Conservation (phyloP, 192 early-diverging fungal genomes). For the Podila verticillata region DNA sequence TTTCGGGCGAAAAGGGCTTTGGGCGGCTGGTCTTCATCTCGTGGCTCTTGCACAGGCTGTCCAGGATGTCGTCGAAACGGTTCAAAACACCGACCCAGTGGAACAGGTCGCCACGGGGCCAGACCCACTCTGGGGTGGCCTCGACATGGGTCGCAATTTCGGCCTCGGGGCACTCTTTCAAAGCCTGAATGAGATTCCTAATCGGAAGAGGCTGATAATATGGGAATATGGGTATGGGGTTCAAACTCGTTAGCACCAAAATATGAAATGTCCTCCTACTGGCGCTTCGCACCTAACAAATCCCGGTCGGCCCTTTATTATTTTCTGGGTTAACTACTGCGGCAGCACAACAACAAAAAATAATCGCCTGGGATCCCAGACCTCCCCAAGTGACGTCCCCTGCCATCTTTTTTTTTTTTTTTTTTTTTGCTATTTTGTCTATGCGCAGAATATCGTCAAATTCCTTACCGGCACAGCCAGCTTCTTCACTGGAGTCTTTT, state of each 20-base stretch:
- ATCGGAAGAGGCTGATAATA: constrained; percentile 63
- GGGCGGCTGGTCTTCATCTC: constrained; percentile 73
- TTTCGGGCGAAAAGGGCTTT: constrained; percentile 62
- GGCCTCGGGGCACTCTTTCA: constrained; percentile 61
- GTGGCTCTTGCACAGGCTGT: constrained; percentile 68
- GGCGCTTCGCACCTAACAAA: not conserved
- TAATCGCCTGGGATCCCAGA: too few relatives aligned
- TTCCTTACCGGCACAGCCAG: constrained; percentile 65
- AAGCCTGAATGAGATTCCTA: constrained; percentile 58
- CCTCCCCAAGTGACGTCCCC: not conserved
- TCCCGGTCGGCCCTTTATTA: not conserved
- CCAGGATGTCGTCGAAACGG: constrained; percentile 88
- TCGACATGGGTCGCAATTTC: constrained; percentile 65
- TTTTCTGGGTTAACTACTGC: not conserved
- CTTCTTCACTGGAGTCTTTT: constrained; percentile 71
- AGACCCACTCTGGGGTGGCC: constrained; percentile 73
- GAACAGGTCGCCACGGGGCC: constrained; percentile 91
- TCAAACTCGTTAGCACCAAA: not conserved
- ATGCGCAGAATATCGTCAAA: too few relatives aligned
- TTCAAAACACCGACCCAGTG: constrained; percentile 97
- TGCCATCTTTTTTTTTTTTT: not conserved
- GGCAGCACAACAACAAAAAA: not conserved
- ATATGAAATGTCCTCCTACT: not conserved
- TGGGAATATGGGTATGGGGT: too few relatives aligned
- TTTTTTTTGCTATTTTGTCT: not conserved